phyloP scores from a whole-genome alignment of 2,329 filamentous ascomycete genomes.

The Talaromyces sp. region DNA sequence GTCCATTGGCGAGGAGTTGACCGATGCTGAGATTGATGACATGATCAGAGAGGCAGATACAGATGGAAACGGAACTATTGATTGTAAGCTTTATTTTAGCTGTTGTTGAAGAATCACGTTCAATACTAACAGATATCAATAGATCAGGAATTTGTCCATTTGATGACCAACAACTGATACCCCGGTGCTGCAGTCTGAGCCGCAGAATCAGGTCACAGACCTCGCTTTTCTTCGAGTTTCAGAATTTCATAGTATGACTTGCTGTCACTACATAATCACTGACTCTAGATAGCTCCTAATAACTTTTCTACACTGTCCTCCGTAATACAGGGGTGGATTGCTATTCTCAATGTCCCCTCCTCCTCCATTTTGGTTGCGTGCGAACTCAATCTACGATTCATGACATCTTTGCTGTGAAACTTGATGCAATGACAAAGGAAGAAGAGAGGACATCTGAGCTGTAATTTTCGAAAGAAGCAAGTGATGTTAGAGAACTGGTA shows the following conservation, averaged over 20 bases:
- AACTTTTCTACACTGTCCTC: too few relatives aligned
- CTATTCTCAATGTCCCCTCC: too few relatives aligned
- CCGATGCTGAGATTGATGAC: slow-evolving; percentile 85
- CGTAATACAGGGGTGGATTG: too few relatives aligned
- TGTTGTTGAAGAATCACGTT: background rate
- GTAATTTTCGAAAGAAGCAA: too few relatives aligned
- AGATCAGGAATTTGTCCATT: slow-evolving; percentile 4
- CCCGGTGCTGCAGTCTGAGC: background rate
- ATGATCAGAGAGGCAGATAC: slow-evolving; percentile 91
- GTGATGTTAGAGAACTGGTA: too few relatives aligned
- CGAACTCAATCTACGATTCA: background rate
- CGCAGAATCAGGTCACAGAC: background rate
- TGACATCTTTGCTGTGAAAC: background rate
- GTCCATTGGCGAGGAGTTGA: slow-evolving; percentile 86
- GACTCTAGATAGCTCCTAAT: too few relatives aligned
- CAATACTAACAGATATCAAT: background rate
- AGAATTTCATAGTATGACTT: background rate
- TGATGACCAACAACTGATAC: slow-evolving; percentile 5
- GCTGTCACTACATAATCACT: background rate
- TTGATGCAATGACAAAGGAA: background rate
- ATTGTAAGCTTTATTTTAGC: slow-evolving; percentile 58
- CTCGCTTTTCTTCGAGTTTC: too few relatives aligned
- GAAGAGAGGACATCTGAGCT: background rate
- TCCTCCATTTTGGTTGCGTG: background rate
- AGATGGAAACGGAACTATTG: slow-evolving; percentile 82